These are phyloP conservation scores for Angophora floribunda DNA, from an alignment of 345 rosid genomes.

Conservation along the genomic window DNA sequence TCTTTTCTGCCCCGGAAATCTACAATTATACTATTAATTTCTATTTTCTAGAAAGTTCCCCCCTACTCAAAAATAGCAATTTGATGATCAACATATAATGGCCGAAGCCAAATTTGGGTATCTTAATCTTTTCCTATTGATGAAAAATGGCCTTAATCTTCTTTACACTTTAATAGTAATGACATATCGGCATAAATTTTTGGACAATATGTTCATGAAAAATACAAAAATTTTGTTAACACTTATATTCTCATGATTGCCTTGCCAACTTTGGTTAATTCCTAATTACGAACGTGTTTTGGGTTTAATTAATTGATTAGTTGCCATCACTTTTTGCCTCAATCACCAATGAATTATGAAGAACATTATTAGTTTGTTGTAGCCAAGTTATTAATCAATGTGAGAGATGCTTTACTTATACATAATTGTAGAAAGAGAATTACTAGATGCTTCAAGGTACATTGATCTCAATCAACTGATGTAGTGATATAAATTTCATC, in stretches of 20 bases:
- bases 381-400: neutral
- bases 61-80: neutral
- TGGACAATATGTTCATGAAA: neutral
- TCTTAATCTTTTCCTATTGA: neutral
- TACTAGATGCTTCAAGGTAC: neutral
- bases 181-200: neutral
- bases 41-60: neutral
- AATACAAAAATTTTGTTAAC: neutral
- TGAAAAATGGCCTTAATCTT: neutral
- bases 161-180: neutral
- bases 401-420: neutral
- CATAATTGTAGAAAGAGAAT: neutral
- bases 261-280: neutral
- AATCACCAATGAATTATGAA: neutral
- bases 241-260: neutral
- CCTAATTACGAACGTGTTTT: neutral
- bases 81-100: neutral
- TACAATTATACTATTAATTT: neutral
- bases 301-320: neutral
- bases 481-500: neutral
- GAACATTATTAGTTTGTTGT: neutral
- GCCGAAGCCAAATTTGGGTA: neutral
- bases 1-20: neutral
- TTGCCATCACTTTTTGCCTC: neutral
- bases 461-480: neutral